Percentiles rank a stretch among this genome's conserved stretches.
Conservation (phyloP, 352 stramenopile species). For the Thalassiosira hispida region DNA sequence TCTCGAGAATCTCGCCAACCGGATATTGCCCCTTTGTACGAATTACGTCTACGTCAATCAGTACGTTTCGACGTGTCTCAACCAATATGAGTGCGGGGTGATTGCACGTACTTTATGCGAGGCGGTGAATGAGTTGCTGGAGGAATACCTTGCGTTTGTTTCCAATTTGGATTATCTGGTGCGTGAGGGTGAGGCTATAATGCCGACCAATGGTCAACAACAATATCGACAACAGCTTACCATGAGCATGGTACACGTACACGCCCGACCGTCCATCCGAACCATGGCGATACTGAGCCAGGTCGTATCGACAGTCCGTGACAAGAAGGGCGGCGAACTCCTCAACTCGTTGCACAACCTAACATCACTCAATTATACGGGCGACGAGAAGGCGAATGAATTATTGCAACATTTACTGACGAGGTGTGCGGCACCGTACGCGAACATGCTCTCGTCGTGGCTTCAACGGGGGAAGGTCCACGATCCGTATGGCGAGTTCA, state of each 20-base stretch:
- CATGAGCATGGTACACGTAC: slow-evolving; percentile 92
- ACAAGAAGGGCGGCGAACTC: slow-evolving; percentile 90
- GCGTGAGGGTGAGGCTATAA: slow-evolving; percentile 30
- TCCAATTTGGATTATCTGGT: slow-evolving; percentile 87
- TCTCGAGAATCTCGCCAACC: slow-evolving; percentile 62
- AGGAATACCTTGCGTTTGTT: slow-evolving; percentile 93
- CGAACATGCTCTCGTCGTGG: slow-evolving; percentile 74
- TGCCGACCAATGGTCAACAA: too few relatives aligned
- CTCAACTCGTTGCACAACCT: slow-evolving; percentile 91
- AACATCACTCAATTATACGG: slow-evolving; percentile 72
- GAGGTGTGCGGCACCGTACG: slow-evolving; percentile 66
- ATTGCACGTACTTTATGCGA: slow-evolving; percentile 94
- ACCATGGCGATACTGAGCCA: slow-evolving; percentile 92
- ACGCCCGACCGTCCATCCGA: slow-evolving; percentile 90
- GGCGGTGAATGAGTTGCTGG: slow-evolving; percentile 89
- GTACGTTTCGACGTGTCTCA: slow-evolving; percentile 60
- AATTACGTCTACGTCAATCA: slow-evolving; percentile 67
- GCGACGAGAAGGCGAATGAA: slow-evolving; percentile 64
- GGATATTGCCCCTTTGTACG: slow-evolving; percentile 73
- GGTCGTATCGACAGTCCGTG: slow-evolving; percentile 85
- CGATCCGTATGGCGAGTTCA: slow-evolving; percentile 83
- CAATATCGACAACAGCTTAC: slow-evolving; percentile 69
- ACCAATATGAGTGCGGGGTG: slow-evolving; percentile 89
- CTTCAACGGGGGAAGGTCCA: slow-evolving; percentile 64
- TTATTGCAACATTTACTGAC: slow-evolving; percentile 65